Base-by-base conservation (phyloP, 352 stramenopile genomes). In the Globisporangium viniferum region DNA sequence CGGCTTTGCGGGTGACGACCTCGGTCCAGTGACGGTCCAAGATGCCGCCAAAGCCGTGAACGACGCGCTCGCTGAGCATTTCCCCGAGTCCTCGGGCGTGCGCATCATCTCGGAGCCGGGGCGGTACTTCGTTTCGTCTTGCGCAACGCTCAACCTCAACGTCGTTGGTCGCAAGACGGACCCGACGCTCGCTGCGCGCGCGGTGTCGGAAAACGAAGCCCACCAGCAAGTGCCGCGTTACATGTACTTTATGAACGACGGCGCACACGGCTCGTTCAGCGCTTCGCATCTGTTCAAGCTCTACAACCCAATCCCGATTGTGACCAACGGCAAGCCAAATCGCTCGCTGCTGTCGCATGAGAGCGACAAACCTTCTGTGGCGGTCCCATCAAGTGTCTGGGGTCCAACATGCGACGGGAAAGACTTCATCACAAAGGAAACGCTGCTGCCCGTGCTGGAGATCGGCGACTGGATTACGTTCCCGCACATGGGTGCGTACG, bases 61-160 rank as follows among this genome's bases (percentile, higher is more conserved):
- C 9, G 44, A 36, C 1, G 71, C 75, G 22, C 70, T 92, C 18
- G 70, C 80, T 27, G 55, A 79, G 44, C 73, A 81, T 58, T 91
- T 92, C 48, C 72, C 79, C 0, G 64, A 73, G 60, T 62, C 70
- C 4, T 71, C 68, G 15, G 69, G 77, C 22, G 78, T 97, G 31
- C 73, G 75, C 3, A 73, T 98, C 60, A 98, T 98, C 69, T 94
- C 88, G 10, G 92, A 98, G 69, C 92, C 92, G 8, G 92, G 92
- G 5, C 80, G 92, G 8, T 98, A 95, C 75, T 93, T 97, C 41
- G 92, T 86, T 20, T 84, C 79, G 1, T 69, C 74, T 0, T 82
- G 91, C 15, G 80, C 87, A 22, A 93, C 86, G 29, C 72, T 97
- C 3, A 81, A 84, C 36, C 74, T 87, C n/a, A 91, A 89, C 61